Base-by-base conservation (phyloP, 371 early-diverging fungal species). In the Mucor plumbeus region DNA sequence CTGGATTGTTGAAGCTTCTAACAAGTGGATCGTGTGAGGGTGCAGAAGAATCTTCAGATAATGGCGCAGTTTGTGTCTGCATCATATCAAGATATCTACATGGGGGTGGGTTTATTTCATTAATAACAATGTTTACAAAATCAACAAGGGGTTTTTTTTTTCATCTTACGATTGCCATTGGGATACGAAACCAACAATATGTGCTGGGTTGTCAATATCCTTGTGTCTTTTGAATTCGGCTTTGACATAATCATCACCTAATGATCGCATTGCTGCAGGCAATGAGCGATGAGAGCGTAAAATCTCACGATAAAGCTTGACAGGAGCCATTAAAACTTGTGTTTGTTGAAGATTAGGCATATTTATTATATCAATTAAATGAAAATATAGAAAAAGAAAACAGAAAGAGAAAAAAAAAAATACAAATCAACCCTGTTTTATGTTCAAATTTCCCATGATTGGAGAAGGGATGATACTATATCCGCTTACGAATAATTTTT, bases 231-330 rank as follows among this genome's bases (percentile, higher is more conserved):
- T 79, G 64, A 90, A 90, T 69, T 90, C 90, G 4, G 87, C 75
- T 71, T 87, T 87, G 61, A 90, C 90, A 65, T 90, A 90, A 41
- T 87, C 86, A 63, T 90, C 88, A 2, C 90, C 90, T 43, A 90
- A 71, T 44, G 81, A 72, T 1, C 90, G 86, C 77, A 87, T 80
- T 35, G 85, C 82, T 15, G 83, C 71, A 17, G 90, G 90, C 21
- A 90, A 63, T 55, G 71, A 75, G 5, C 87, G 82, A 66, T 90
- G 90, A 5, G 76, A 74, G 8, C 88, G 80, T 17, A 90, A 75
- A 70, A 90, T 87, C 60, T 83, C 81, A 34, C 85, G 82, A 64
- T 88, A 89, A 26, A 89, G 81, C n/a, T 69, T 69, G 39, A 89
- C 47, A 35, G 90, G 90, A 36, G 88, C 87, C 55, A 81, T 56